These are phyloP conservation scores for Teratosphaeria destructans DNA, from an alignment of 2,329 filamentous ascomycete species.

Conservation along the genomic window DNA sequence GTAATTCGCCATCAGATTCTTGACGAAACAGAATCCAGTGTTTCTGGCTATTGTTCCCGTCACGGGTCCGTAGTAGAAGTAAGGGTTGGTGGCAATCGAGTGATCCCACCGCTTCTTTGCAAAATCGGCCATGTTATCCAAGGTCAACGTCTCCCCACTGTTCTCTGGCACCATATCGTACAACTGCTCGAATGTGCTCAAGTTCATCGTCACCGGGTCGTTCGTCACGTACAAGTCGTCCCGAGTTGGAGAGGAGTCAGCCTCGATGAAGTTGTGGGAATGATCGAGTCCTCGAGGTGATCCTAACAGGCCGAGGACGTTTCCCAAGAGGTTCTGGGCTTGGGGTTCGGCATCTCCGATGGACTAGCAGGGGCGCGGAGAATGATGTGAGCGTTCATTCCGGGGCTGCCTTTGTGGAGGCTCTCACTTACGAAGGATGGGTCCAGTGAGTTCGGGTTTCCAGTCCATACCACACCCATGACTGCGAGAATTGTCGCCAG, in stretches of 20 bases:
- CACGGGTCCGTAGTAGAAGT: constrained; percentile 18
- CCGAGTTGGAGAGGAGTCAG: constrained; percentile 42
- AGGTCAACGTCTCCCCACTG: constrained; percentile 11
- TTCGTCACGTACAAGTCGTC: constrained; percentile 40
- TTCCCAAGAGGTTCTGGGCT: constrained; percentile 30
- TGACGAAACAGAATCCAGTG: constrained; percentile 12
- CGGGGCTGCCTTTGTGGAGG: too few relatives aligned
- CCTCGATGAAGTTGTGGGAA: constrained; percentile 45
- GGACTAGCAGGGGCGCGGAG: background rate
- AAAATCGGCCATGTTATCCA: constrained; percentile 15
- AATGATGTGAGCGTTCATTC: background rate
- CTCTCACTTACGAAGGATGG: constrained; percentile 6
- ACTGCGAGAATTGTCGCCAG: constrained; percentile 16
- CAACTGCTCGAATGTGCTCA: constrained; percentile 40
- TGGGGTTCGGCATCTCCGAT: constrained; percentile 10
- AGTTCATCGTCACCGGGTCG: constrained; percentile 41
- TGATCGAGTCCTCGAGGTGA: constrained; percentile 29
- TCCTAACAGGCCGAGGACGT: constrained; percentile 10
- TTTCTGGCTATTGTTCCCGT: constrained; percentile 13
- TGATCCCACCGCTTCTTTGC: constrained; percentile 14
- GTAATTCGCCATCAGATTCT: constrained; percentile 17
- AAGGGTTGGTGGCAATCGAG: constrained; percentile 12
- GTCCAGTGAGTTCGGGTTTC: constrained; percentile 30
- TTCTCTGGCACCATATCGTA: constrained; percentile 19
- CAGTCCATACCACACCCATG: constrained; percentile 18